Evolutionary conservation across 164 flowering plant species (phyloP).

Genomic region (Santalum album): DNA sequence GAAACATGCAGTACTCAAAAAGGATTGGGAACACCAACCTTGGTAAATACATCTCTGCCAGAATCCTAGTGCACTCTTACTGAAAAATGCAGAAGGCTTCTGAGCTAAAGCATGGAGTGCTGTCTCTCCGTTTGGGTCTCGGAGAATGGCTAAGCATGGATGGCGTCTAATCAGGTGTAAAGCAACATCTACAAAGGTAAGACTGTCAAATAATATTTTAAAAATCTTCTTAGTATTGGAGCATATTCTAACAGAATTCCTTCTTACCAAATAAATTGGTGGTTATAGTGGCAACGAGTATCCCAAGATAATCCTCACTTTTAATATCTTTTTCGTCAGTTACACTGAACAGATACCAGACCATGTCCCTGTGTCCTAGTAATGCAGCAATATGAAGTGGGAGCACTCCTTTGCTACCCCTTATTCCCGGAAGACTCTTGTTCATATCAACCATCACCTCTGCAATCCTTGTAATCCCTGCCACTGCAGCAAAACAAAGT

Average conservation of each 20-base stretch:
- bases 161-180: constrained; percentile 10
- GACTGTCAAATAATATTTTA: neutral
- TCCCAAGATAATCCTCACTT: constrained; percentile 4
- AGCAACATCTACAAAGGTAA: constrained; percentile 22
- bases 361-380: constrained; percentile 23
- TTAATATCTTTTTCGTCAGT: constrained; percentile 3
- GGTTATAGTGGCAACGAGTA: constrained; percentile 11
- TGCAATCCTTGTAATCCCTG: constrained; percentile 18
- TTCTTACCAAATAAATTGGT: constrained; percentile 14
- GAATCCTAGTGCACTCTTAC: constrained; percentile 5
- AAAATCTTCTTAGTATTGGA: neutral
- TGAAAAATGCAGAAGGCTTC: constrained; percentile 18
- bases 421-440: constrained; percentile 1
- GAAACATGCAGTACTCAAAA: too few relatives aligned
- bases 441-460: constrained; percentile 18
- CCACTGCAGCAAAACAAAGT: constrained; percentile 25
- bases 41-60: constrained; percentile 14
- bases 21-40: constrained; percentile 13
- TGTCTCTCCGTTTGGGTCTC: constrained; percentile 22
- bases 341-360: constrained; percentile 7
- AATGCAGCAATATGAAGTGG: constrained; percentile 20
- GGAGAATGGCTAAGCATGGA: constrained; percentile 14
- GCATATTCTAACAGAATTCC: neutral
- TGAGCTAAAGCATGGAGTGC: constrained; percentile 35
- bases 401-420: constrained; percentile 5